Percentiles rank a stretch among this genome's conserved stretches.
Conservation (phyloP, 1,284 basidiomycete genomes). For the Boletus semigastroideus region DNA sequence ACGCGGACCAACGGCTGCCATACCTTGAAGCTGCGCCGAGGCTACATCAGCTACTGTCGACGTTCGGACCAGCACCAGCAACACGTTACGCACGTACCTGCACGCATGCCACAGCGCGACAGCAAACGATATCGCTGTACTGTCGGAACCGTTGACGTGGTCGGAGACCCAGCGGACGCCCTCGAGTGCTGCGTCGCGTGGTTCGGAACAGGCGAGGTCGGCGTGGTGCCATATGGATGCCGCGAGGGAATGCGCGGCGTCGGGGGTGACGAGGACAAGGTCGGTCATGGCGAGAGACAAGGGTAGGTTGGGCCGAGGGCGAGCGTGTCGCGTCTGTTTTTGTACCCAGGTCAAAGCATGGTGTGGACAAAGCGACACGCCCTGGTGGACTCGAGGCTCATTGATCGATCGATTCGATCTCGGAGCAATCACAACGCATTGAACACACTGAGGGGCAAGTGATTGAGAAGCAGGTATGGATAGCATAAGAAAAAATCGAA, state of each 20-base stretch:
- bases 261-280: background rate
- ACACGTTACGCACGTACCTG: too few species aligned
- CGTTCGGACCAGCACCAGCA: too few species aligned
- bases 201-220: background rate
- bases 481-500: conserved; percentile 22
- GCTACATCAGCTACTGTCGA: too few species aligned
- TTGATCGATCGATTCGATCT: background rate
- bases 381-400: background rate
- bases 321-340: conserved; percentile 2
- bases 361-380: background rate
- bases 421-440: background rate
- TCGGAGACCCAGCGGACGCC: conserved; percentile 14
- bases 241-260: background rate
- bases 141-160: conserved; percentile 58
- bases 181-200: background rate
- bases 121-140: conserved; percentile 67
- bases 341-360: background rate
- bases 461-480: conserved; percentile 5
- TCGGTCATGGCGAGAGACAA: conserved; percentile 2
- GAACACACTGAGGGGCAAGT: background rate
- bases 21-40: too few species aligned
- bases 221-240: too few species aligned
- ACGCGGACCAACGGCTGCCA: too few species aligned
- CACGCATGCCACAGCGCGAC: conserved; percentile 77
- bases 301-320: background rate